Evolutionary conservation across 2,329 filamentous ascomycete species (phyloP).

Genomic region (Ceratocystis albifundus): DNA sequence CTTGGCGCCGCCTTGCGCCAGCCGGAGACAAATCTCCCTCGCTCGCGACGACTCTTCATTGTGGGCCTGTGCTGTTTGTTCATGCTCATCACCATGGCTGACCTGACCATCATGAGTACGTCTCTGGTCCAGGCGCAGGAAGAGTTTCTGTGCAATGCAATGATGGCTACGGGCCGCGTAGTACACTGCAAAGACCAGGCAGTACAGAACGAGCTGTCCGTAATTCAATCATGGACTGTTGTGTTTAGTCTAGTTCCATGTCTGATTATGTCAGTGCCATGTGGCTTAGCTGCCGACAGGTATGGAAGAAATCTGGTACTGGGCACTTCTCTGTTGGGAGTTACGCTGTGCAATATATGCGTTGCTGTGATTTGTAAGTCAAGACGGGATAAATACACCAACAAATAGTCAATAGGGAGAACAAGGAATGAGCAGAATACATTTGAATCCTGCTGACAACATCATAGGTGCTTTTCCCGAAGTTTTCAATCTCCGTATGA

Average conservation of each 20-base stretch:
- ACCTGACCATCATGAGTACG: constrained; percentile 22
- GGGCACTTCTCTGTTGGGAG: constrained; percentile 23
- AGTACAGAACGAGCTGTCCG: constrained; percentile 25
- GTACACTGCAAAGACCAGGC: constrained; percentile 24
- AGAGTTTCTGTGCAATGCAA: constrained; percentile 21
- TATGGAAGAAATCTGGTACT: constrained; percentile 24
- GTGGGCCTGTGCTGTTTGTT: constrained; percentile 21
- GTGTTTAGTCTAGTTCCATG: constrained; percentile 24
- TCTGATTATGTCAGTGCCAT: constrained; percentile 24
- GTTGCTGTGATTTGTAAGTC: constrained; percentile 22
- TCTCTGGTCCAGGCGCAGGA: constrained; percentile 21
- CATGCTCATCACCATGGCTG: constrained; percentile 20
- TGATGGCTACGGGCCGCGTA: neutral
- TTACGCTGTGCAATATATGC: constrained; percentile 17
- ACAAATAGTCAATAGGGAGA: neutral
- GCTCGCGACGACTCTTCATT: neutral
- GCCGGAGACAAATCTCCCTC: neutral
- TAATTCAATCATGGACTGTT: constrained; percentile 24
- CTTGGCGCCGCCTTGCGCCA: neutral
- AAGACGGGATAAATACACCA: neutral
- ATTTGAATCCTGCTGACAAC: neutral
- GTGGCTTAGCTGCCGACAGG: constrained; percentile 24
- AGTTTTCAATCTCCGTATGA: constrained; percentile 23
- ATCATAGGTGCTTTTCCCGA: constrained; percentile 21
- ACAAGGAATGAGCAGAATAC: too few species aligned